These are phyloP conservation scores for Mucor circinelloides DNA, from an alignment of 371 early-diverging fungal species.

Conservation along the genomic window DNA sequence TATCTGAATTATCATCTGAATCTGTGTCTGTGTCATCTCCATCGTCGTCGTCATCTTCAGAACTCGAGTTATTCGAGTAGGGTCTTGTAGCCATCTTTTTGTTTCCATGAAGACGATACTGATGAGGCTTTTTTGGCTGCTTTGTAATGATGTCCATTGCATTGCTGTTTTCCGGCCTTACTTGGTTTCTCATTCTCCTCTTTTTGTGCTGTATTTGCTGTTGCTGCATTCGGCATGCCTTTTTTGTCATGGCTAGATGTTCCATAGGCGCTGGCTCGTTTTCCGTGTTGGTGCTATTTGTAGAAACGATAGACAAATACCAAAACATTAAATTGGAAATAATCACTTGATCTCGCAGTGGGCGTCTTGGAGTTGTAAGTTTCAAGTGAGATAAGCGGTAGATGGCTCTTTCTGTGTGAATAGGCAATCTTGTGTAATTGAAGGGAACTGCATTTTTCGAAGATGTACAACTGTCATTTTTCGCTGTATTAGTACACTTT, in stretches of 20 bases:
- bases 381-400: slow-evolving; percentile 75
- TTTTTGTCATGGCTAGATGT: background rate
- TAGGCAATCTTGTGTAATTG: slow-evolving; percentile 42
- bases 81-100: background rate
- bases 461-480: background rate
- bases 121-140: background rate
- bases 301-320: slow-evolving; percentile 50
- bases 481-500: background rate
- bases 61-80: slow-evolving; percentile 13
- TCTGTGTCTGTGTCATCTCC: background rate
- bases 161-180: slow-evolving; percentile 8
- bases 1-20: slow-evolving; percentile 2
- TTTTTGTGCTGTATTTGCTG: background rate
- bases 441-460: background rate
- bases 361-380: slow-evolving; percentile 67
- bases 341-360: slow-evolving; percentile 74
- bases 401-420: slow-evolving; percentile 67
- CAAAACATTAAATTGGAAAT: slow-evolving; percentile 80
- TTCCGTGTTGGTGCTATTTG: background rate
- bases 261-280: background rate
- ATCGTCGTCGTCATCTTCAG: slow-evolving; percentile 15
- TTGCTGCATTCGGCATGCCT: slow-evolving; percentile 8
- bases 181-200: slow-evolving; percentile 9
- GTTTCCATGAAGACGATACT: background rate
- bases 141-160: slow-evolving; percentile 14